phyloP scores from a whole-genome alignment of 495 filamentous ascomycete genomes.

The Beverwykella pulmonaria region DNA sequence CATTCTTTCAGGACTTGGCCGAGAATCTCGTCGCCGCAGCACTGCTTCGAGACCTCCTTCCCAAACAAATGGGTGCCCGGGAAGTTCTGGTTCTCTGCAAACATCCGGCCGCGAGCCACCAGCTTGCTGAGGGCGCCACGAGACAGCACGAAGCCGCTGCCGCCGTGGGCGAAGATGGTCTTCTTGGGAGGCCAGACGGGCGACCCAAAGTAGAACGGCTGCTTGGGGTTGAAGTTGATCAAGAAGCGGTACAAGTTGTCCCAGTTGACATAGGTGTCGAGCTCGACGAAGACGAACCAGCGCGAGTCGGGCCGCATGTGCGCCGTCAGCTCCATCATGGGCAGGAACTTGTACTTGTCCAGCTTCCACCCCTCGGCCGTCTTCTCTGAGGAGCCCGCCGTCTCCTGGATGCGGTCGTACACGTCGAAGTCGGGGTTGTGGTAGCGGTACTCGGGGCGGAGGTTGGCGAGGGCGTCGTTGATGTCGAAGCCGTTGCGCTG shows the following conservation, averaged over 20 bases:
- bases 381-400: constrained; percentile 44
- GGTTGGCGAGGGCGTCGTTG: constrained; percentile 56
- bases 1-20: constrained; percentile 28
- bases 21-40: constrained; percentile 38
- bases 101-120: constrained; percentile 16
- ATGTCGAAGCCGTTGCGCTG: constrained; percentile 53
- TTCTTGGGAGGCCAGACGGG: constrained; percentile 50
- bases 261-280: constrained; percentile 69
- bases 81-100: constrained; percentile 12
- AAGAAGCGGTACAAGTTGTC: constrained; percentile 63
- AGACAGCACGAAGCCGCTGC: constrained; percentile 36
- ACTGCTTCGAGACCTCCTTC: constrained; percentile 23
- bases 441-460: constrained; percentile 34
- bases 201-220: constrained; percentile 60
- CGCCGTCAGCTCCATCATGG: constrained; percentile 62
- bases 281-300: constrained; percentile 72
- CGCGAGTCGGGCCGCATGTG: constrained; percentile 53
- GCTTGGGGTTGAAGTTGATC: constrained; percentile 51
- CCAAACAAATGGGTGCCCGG: constrained; percentile 34
- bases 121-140: constrained; percentile 35
- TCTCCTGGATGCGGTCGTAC: constrained; percentile 53
- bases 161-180: constrained; percentile 36
- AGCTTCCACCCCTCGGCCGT: constrained; percentile 58
- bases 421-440: constrained; percentile 56
- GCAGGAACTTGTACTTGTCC: constrained; percentile 74